Evolutionary conservation across 352 stramenopile genomes (phyloP).

Genomic region (Phytophthora pinifolia): DNA sequence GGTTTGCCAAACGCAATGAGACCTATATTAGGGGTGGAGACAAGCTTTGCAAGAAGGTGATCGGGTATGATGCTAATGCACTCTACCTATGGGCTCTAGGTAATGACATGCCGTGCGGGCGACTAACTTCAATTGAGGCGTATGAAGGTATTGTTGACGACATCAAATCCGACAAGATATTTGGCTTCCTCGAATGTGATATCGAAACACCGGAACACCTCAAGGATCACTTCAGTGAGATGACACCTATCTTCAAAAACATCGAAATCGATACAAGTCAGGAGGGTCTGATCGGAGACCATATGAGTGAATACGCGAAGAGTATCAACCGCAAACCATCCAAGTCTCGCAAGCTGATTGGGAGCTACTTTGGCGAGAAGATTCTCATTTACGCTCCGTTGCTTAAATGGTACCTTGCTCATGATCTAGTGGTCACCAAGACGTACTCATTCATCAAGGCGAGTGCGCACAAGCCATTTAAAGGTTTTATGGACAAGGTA

Average conservation of each 20-base stretch:
- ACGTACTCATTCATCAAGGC: conserved; percentile 31
- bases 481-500: conserved; percentile 15
- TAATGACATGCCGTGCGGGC: too few relatives aligned
- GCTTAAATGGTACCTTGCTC: conserved; percentile 35
- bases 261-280: neutral
- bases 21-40: too few relatives aligned
- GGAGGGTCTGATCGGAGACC: neutral
- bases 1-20: too few relatives aligned
- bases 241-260: conserved; percentile 30
- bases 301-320: conserved; percentile 14
- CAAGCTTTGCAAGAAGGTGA: too few relatives aligned
- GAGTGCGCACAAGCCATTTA: conserved; percentile 13
- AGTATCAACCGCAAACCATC: too few relatives aligned
- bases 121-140: too few relatives aligned
- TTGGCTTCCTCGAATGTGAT: conserved; percentile 41
- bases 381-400: conserved; percentile 37
- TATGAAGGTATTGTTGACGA: neutral
- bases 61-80: too few relatives aligned
- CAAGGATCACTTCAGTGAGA: conserved; percentile 34
- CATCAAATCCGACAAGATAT: conserved; percentile 29
- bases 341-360: conserved; percentile 25
- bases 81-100: too few relatives aligned
- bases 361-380: conserved; percentile 33
- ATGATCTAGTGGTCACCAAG: conserved; percentile 30
- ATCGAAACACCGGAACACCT: conserved; percentile 33